Base-by-base conservation (phyloP, 495 filamentous ascomycete species). In the Entonaema liquescens region DNA sequence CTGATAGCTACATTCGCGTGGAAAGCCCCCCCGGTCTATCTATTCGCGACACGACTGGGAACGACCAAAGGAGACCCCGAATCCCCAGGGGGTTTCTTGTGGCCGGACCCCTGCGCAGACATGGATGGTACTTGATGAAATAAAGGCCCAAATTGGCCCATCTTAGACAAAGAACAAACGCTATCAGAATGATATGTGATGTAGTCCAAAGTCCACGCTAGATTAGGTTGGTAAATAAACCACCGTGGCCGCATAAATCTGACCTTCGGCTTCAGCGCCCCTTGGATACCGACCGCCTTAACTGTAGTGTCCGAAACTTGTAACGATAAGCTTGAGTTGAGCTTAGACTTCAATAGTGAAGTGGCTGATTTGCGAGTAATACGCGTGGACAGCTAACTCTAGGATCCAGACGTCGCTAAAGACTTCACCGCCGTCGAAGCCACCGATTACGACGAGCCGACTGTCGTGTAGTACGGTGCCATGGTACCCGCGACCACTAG, bases 281-380 rank as follows among this genome's bases (percentile, higher is more conserved):
- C 53, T 19, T 23, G 9, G 13, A 17, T 56, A 17, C 53, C 17
- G n/a, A 4, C 17, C 19, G 53, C 53, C 29, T 29, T 7, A 21
- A 35, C 26, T 9, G 21, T 11, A 15, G 19, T 19, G 8, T 17
- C 11, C 29, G 8, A 56, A 35, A 21, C 29, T 15, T 15, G n/a
- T 15, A 33, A 28, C 3, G 29, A 11, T 28, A 6, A 53, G 29
- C 50, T n/a, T 12, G 23, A 36, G 9, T 38, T 29, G 0, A 21
- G 31, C 21, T 11, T 78, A 90, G 38, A 90, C 86, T 74, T 89
- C 88, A 65, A 90, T 89, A 13, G 80, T 85, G 63, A 90, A 90
- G 74, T 90, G 87, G 68, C 86, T 88, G 72, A 90, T 90, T 72
- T 90, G 88, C 53, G 86, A 88, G 65, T 90, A 90, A 71, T 90